These are phyloP conservation scores for Phytophthora aleatoria DNA, from an alignment of 352 stramenopile genomes.

Conservation along the genomic window DNA sequence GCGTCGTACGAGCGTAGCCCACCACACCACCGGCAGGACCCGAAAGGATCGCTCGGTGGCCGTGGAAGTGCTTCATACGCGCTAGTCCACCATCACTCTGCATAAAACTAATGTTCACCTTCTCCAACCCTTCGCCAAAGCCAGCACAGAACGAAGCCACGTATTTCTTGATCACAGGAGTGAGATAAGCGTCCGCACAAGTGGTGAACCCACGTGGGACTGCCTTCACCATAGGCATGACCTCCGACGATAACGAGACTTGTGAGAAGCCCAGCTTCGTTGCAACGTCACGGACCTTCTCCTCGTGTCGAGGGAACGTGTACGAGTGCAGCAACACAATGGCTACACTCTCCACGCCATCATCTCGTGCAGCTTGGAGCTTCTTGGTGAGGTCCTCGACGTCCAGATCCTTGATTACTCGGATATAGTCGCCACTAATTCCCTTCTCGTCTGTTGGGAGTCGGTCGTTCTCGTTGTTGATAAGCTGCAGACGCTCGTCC, in stretches of 20 bases:
- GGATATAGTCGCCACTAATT: conserved; percentile 90
- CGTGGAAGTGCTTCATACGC: conserved; percentile 93
- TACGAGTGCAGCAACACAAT: conserved; percentile 97
- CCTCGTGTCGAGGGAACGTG: conserved; percentile 95
- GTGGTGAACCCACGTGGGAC: conserved; percentile 97
- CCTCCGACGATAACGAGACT: conserved; percentile 87
- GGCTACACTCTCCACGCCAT: conserved; percentile 93
- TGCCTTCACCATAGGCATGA: conserved; percentile 99
- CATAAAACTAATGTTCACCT: conserved; percentile 98
- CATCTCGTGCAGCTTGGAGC: conserved; percentile 79
- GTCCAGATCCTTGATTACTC: conserved; percentile 85
- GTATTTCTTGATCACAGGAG: conserved; percentile 98
- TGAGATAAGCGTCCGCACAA: conserved; percentile 98
- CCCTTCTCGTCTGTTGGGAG: conserved; percentile 70
- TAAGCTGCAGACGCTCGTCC: conserved; percentile 95
- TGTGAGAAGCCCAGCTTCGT: conserved; percentile 94
- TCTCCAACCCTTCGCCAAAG: conserved; percentile 93
- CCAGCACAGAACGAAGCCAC: conserved; percentile 95
- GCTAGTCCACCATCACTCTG: conserved; percentile 98
- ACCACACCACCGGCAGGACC: conserved; percentile 95
- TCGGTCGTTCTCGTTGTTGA: conserved; percentile 69
- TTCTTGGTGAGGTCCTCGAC: conserved; percentile 73
- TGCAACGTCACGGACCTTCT: conserved; percentile 89
- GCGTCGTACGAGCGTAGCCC: conserved; percentile 96
- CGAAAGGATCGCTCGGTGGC: conserved; percentile 93